Evolutionary conservation across 257 asterid species (phyloP), one percentile per base, ranked within the genome.

Genomic region (Rhazya stricta): DNA sequence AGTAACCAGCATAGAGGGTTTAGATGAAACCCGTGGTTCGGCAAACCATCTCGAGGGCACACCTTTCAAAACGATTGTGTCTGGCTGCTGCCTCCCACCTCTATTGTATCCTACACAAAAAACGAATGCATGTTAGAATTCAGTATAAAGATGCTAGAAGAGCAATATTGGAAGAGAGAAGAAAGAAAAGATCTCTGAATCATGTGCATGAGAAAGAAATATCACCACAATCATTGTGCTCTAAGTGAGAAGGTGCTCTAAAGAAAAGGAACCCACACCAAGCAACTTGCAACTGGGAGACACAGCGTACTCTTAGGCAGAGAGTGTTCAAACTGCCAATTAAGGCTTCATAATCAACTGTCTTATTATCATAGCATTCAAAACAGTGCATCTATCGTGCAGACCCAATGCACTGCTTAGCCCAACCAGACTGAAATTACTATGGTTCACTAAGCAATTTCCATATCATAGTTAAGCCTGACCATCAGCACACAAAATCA

Each of bases 1-100:
- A 70, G 94, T 85, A 69, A 92, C 97, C 53, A 95, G 91, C 98
- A 95, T 92, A 53, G 99, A 95, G 71, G 99, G 99, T 81, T 92
- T 95, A 66, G 98, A 89, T 69, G 99, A 95, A 69, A 95, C 99
- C 73, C 98, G 87, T 25, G 96, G 85, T 83, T 95, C 99, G 50
- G 99, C 96, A 77, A 92, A 92, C 99, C 99, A 95, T 82, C 99
- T 84, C 42, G 98, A 95, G n/a, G 99, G 99, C 80, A 89, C 81
- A 68, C 99, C 98, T 85, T 85, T 91, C 78, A 95, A 34, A 74
- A 92, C 78, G 61, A 95, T 84, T 41, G 98, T 95, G 84, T 92
- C 97, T 42, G 97, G 98, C 81, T 87, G 98, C 83, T 81, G 88
- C 80, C 67, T 82, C 76, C 77, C 87, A 43, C 86, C 80, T 82